These are phyloP conservation scores for Xerocomellus intermedius DNA, from an alignment of 768 basidiomycete genomes.

Conservation along the genomic window DNA sequence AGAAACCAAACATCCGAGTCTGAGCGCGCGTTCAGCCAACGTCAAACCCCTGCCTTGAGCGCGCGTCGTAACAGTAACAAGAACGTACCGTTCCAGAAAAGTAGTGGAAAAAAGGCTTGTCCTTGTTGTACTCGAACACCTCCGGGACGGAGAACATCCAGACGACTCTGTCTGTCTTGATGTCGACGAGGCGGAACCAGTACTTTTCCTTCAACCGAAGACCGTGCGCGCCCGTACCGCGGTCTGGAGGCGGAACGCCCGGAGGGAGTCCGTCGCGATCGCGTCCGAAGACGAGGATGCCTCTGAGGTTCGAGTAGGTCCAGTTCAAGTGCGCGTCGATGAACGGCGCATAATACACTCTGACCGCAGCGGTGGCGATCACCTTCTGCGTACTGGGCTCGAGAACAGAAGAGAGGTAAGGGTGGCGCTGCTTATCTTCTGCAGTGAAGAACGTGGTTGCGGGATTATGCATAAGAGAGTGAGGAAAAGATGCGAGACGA, in stretches of 20 bases:
- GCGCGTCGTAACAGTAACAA: neutral
- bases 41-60: neutral
- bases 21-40: neutral
- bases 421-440: slow-evolving; percentile 39
- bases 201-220: slow-evolving; percentile 37
- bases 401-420: slow-evolving; percentile 40
- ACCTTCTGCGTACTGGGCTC: slow-evolving; percentile 42
- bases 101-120: slow-evolving; percentile 90
- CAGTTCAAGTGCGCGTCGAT: slow-evolving; percentile 47
- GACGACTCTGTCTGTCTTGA: slow-evolving; percentile 54
- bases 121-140: slow-evolving; percentile 69
- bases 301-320: slow-evolving; percentile 59
- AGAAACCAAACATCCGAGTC: slow-evolving; percentile 53
- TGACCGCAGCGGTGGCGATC: slow-evolving; percentile 53
- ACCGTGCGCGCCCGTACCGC: slow-evolving; percentile 18
- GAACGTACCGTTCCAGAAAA: slow-evolving; percentile 79
- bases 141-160: slow-evolving; percentile 68
- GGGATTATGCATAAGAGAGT: slow-evolving; percentile 31
- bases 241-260: slow-evolving; percentile 20
- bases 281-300: slow-evolving; percentile 55
- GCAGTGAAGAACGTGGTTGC: slow-evolving; percentile 34
- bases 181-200: slow-evolving; percentile 67
- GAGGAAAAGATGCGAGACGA: neutral
- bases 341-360: slow-evolving; percentile 62
- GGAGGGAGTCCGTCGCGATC: slow-evolving; percentile 31